These are phyloP conservation scores for Ajuga reptans DNA, from an alignment of 305 asterid species.

Conservation along the genomic window DNA sequence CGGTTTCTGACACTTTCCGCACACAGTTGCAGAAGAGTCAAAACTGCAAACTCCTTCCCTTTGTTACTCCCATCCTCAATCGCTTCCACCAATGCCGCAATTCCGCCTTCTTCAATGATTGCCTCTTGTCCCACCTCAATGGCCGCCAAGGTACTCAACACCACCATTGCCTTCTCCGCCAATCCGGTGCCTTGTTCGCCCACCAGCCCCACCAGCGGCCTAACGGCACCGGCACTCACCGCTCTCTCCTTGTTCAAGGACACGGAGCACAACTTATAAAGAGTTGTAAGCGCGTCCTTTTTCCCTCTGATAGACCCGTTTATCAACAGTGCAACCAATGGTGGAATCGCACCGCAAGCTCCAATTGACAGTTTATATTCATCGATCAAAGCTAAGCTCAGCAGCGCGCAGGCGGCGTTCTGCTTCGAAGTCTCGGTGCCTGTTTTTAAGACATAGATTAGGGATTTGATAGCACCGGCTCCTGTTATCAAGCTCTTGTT, in stretches of 20 bases:
- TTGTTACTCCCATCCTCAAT: constrained; percentile 76
- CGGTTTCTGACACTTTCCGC: constrained; percentile 63
- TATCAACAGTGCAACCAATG: constrained; percentile 57
- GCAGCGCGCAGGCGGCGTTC: constrained; percentile 80
- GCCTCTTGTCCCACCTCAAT: constrained; percentile 57
- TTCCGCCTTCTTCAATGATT: constrained; percentile 78
- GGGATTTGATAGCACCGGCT: constrained; percentile 61
- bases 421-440: constrained; percentile 85
- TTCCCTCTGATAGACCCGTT: constrained; percentile 73
- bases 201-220: constrained; percentile 63
- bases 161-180: constrained; percentile 96
- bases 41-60: constrained; percentile 81
- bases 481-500: constrained; percentile 51
- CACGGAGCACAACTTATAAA: constrained; percentile 68
- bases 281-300: constrained; percentile 83
- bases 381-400: constrained; percentile 73
- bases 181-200: constrained; percentile 64
- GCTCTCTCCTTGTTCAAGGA: constrained; percentile 78
- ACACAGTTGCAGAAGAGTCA: constrained; percentile 78
- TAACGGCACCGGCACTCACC: constrained; percentile 69
- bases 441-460: constrained; percentile 68
- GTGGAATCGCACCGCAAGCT: constrained; percentile 84
- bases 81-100: constrained; percentile 77
- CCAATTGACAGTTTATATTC: constrained; percentile 76
- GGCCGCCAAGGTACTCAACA: constrained; percentile 68